Evolutionary conservation across 768 basidiomycete species (phyloP).

Genomic region (Kwoniella sp.): DNA sequence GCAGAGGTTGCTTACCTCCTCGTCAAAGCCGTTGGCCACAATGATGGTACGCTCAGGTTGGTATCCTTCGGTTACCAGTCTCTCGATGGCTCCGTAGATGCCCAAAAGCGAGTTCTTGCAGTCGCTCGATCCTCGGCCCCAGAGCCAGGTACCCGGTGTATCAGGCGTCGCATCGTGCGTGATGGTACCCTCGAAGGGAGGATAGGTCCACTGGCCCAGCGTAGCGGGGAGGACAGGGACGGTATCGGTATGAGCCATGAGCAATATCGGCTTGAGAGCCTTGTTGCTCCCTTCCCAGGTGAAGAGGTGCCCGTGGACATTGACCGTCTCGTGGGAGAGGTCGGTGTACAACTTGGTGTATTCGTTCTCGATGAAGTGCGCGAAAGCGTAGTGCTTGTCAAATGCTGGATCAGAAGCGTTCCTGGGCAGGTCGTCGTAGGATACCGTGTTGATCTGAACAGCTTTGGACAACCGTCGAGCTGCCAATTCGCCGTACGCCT

Average conservation of each 20-base stretch:
- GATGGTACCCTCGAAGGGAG: constrained; percentile 60
- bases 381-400: constrained; percentile 39
- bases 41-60: constrained; percentile 47
- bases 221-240: constrained; percentile 64
- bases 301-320: constrained; percentile 70
- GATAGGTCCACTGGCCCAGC: constrained; percentile 58
- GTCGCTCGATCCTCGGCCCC: constrained; percentile 71
- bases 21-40: constrained; percentile 46
- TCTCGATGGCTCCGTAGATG: constrained; percentile 60
- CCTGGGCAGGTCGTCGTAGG: constrained; percentile 37
- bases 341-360: constrained; percentile 35
- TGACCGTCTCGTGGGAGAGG: constrained; percentile 64
- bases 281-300: constrained; percentile 66
- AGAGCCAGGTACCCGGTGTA: constrained; percentile 58
- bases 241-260: constrained; percentile 56
- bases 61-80: constrained; percentile 62
- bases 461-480: constrained; percentile 32
- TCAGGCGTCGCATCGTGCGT: constrained; percentile 23
- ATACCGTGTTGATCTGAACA: constrained; percentile 42
- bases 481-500: constrained; percentile 29
- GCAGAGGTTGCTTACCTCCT: constrained; percentile 29
- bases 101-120: constrained; percentile 61
- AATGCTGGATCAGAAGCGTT: constrained; percentile 29
- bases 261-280: constrained; percentile 63
- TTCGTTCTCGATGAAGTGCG: constrained; percentile 37